These are phyloP conservation scores for Suillus sp. DNA, from an alignment of 768 basidiomycete species.

Conservation along the genomic window DNA sequence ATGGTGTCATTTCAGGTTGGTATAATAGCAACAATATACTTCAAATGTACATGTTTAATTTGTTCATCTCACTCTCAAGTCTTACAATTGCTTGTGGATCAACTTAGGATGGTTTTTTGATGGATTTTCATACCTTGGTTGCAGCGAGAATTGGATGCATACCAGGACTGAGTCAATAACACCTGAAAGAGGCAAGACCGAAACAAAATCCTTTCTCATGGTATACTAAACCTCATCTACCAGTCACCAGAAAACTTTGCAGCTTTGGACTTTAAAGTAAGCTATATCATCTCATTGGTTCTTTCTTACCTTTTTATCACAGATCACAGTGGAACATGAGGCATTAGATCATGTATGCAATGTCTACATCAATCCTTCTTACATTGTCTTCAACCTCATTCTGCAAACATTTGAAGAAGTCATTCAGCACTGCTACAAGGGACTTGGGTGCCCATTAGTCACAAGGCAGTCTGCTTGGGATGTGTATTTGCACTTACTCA, in stretches of 20 bases:
- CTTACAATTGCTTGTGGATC: no score
- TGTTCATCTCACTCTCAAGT: constrained; percentile 18
- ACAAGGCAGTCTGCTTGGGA: constrained; percentile 9
- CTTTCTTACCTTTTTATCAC: no score
- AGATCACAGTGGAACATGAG: not conserved
- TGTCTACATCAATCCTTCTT: constrained; percentile 22
- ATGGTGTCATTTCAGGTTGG: constrained; percentile 24
- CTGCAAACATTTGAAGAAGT: constrained; percentile 27
- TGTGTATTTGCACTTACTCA: no score
- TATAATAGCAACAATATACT: not conserved
- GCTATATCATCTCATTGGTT: no score
- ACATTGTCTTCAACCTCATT: constrained; percentile 18
- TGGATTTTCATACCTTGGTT: no score
- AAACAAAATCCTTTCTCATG: constrained; percentile 19
- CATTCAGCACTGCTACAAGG: constrained; percentile 19
- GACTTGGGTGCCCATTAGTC: constrained; percentile 26
- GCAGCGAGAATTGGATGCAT: no score
- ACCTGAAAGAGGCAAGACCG: no score
- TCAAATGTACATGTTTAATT: no score
- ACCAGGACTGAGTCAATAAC: no score
- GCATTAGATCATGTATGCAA: constrained; percentile 17
- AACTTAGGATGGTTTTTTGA: no score
- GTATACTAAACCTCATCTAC: constrained; percentile 38
- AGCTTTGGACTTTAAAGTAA: constrained; percentile 19
- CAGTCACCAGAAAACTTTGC: constrained; percentile 29